Conservation (phyloP, 2,329 filamentous ascomycete species). For the Cladorrhinum sp. region DNA sequence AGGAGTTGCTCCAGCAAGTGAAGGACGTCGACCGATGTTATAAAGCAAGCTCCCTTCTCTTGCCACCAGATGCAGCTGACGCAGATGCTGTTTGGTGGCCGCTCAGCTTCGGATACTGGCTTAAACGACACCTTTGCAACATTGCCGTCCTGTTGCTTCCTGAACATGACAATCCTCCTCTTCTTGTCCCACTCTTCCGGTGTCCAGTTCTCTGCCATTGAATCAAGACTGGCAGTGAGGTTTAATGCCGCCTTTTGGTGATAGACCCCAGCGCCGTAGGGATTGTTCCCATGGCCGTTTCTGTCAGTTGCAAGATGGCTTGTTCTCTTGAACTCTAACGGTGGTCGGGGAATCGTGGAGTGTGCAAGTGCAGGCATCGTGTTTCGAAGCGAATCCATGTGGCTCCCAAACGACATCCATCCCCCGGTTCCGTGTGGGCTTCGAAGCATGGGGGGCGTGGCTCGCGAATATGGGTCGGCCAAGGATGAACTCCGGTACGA, state of each 20-base stretch:
- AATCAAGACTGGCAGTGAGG: slow-evolving; percentile 78
- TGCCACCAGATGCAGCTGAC: slow-evolving; percentile 98
- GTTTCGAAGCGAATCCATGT: slow-evolving; percentile 38
- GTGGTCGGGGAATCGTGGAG: slow-evolving; percentile 44
- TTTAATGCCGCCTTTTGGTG: slow-evolving; percentile 81
- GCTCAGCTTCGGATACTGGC: slow-evolving; percentile 73
- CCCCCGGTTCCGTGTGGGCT: slow-evolving; percentile 28
- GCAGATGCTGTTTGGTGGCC: slow-evolving; percentile 80
- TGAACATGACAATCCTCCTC: slow-evolving; percentile 85
- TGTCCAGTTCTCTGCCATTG: slow-evolving; percentile 82
- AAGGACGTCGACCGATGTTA: slow-evolving; percentile 96
- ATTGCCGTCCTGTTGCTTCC: slow-evolving; percentile 75
- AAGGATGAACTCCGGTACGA: slow-evolving; percentile 54
- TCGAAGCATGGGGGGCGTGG: slow-evolving; percentile 28
- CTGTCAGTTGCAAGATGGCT: slow-evolving; percentile 45
- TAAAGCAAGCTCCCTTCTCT: slow-evolving; percentile 84
- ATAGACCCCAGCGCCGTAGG: slow-evolving; percentile 62
- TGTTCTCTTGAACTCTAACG: slow-evolving; percentile 52
- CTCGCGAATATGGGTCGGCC: slow-evolving; percentile 45
- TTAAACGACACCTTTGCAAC: slow-evolving; percentile 79
- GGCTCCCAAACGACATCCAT: slow-evolving; percentile 36
- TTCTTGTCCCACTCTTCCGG: slow-evolving; percentile 75
- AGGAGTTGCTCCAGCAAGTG: slow-evolving; percentile 90
- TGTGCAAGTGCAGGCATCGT: slow-evolving; percentile 40
- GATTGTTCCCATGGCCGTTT: slow-evolving; percentile 52